Percentiles rank a stretch among this genome's conserved stretches.
Conservation (phyloP, 106 monocot genomes). For the Acorus gramineus region DNA sequence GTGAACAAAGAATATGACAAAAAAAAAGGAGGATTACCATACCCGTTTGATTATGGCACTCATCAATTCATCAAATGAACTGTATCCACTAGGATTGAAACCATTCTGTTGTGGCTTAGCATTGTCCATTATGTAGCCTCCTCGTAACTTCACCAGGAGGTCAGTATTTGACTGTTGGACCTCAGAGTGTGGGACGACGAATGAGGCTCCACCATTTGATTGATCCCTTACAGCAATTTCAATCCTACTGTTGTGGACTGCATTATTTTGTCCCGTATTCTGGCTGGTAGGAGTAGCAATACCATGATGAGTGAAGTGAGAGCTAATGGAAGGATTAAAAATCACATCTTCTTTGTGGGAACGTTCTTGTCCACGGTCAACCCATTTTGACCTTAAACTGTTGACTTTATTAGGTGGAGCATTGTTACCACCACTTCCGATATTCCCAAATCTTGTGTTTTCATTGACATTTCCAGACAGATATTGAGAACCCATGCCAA, state of each 20-base stretch:
- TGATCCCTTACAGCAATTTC: slow-evolving; percentile 13
- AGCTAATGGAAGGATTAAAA: slow-evolving; percentile 21
- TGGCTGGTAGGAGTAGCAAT: slow-evolving; percentile 3
- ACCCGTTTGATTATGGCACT: slow-evolving; percentile 64
- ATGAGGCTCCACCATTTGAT: slow-evolving; percentile 12
- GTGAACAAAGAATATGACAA: neutral
- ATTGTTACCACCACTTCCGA: slow-evolving; percentile 8
- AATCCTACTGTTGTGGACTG: slow-evolving; percentile 15
- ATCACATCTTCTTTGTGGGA: slow-evolving; percentile 11
- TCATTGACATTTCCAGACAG: slow-evolving; percentile 3
- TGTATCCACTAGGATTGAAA: slow-evolving; percentile 33
- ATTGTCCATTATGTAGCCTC: slow-evolving; percentile 15
- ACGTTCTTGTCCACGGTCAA: slow-evolving; percentile 11
- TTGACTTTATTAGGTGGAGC: neutral
- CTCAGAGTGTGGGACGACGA: slow-evolving; percentile 5
- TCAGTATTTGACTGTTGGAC: slow-evolving; percentile 9
- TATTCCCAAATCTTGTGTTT: slow-evolving; percentile 27
- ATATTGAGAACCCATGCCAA: slow-evolving; percentile 7
- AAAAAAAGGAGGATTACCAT: slow-evolving; percentile 8
- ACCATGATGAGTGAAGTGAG: slow-evolving; percentile 9
- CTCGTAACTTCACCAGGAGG: slow-evolving; percentile 17
- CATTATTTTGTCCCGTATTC: slow-evolving; percentile 18
- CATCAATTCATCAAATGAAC: slow-evolving; percentile 40
- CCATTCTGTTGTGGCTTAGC: slow-evolving; percentile 28
- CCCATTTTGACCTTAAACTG: slow-evolving; percentile 12